phyloP scores from a whole-genome alignment of 192 early-diverging fungal genomes.

The Allomyces macrogynus region DNA sequence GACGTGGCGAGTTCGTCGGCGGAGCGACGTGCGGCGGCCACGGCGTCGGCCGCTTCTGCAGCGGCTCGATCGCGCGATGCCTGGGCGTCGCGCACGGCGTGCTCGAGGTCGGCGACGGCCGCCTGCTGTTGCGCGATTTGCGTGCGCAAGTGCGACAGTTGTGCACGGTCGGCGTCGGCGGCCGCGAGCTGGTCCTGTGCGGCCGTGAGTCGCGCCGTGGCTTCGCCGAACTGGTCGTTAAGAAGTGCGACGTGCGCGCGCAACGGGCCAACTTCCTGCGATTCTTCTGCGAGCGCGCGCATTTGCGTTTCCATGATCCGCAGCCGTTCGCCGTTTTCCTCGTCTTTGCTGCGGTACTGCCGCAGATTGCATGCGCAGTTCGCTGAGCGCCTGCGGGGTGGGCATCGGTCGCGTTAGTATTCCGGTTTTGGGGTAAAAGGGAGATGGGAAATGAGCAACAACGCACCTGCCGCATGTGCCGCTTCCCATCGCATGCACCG shows the following conservation, averaged over 20 bases:
- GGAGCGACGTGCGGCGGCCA: too few relatives aligned
- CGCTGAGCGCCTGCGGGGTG: too few relatives aligned
- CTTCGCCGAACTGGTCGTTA: not conserved
- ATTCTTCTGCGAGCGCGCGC: not conserved
- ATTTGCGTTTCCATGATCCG: not conserved
- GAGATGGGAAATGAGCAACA: too few relatives aligned
- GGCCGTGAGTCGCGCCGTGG: not conserved
- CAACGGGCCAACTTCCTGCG: not conserved
- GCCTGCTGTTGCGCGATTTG: not conserved
- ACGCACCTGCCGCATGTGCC: too few relatives aligned
- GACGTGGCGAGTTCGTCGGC: too few relatives aligned
- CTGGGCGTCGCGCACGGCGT: not conserved
- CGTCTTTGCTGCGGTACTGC: not conserved
- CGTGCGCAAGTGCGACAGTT: not conserved
- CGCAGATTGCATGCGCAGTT: not conserved
- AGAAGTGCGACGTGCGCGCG: not conserved
- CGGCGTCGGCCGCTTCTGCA: too few relatives aligned
- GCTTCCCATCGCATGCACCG: too few relatives aligned
- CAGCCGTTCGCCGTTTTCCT: not conserved
- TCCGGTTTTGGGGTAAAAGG: too few relatives aligned
- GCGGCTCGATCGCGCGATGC: not conserved
- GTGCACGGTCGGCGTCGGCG: not conserved
- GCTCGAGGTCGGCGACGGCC: not conserved
- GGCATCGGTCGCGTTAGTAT: not conserved
- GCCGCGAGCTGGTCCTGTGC: not conserved